A percentile compares a stretch with the other conserved stretches of the same genome.
These are phyloP conservation scores for Elongisporangium undulatum DNA, from an alignment of 352 stramenopile species.

Conservation along the genomic window DNA sequence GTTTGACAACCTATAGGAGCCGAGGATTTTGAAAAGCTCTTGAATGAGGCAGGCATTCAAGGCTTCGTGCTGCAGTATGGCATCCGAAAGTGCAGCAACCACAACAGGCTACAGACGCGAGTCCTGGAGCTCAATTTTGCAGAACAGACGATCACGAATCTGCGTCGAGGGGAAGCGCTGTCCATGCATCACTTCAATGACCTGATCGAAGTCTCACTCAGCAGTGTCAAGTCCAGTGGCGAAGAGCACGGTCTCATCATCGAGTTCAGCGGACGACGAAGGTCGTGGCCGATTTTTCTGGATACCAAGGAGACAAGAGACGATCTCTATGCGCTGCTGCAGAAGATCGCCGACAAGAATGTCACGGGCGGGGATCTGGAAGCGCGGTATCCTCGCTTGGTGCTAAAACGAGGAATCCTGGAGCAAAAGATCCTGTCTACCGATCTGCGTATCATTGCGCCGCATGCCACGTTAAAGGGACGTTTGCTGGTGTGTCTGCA, in stretches of 20 bases:
- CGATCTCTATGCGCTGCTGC: constrained; percentile 63
- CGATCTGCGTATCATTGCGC: constrained; percentile 30
- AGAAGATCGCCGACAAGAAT: constrained; percentile 66
- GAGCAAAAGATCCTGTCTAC: constrained; percentile 53
- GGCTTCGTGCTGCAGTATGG: constrained; percentile 81
- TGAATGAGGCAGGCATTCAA: constrained; percentile 74
- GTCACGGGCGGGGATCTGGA: constrained; percentile 64
- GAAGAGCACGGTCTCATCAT: constrained; percentile 72
- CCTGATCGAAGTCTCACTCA: constrained; percentile 39
- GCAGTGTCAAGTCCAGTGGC: constrained; percentile 26
- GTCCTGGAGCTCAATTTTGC: constrained; percentile 86
- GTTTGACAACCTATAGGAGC: background rate
- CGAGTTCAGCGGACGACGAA: constrained; percentile 55
- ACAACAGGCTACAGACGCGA: constrained; percentile 78
- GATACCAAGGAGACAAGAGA: constrained; percentile 69
- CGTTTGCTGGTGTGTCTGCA: constrained; percentile 74
- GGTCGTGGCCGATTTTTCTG: constrained; percentile 76
- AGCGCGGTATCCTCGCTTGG: constrained; percentile 57
- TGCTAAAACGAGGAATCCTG: constrained; percentile 67
- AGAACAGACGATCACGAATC: constrained; percentile 79
- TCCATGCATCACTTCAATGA: constrained; percentile 76
- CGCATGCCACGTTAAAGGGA: constrained; percentile 70
- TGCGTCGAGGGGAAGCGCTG: constrained; percentile 69
- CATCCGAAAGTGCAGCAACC: constrained; percentile 71
- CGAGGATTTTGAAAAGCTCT: constrained; percentile 67